phyloP scores from a whole-genome alignment of 306 rosid genomes.

The Vicia faba region DNA sequence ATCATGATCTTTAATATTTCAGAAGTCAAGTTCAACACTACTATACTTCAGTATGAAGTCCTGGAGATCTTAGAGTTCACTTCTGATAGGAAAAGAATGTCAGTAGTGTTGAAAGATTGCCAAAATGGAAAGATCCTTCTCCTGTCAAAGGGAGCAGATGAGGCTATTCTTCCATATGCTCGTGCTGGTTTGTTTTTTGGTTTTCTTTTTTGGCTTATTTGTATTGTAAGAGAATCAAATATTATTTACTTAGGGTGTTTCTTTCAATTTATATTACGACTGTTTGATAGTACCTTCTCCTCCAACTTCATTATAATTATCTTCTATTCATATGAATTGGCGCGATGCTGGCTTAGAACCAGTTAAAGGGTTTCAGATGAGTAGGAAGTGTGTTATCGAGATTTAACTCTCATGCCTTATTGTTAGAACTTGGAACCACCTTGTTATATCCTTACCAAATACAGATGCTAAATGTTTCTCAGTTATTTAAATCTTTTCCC shows the following conservation, averaged over 20 bases:
- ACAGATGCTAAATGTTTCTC: constrained; percentile 21
- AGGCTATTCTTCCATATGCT: constrained; percentile 86
- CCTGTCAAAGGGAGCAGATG: constrained; percentile 95
- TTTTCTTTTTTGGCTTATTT: constrained; percentile 19
- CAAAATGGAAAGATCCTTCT: constrained; percentile 86
- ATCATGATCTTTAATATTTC: constrained; percentile 45
- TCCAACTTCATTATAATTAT: constrained; percentile 20
- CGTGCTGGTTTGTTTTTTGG: constrained; percentile 56
- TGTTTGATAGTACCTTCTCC: constrained; percentile 12
- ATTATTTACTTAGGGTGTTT: constrained; percentile 18
- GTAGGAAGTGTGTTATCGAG: constrained; percentile 9
- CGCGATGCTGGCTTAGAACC: constrained; percentile 20
- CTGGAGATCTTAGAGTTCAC: constrained; percentile 94
- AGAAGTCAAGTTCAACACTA: constrained; percentile 83
- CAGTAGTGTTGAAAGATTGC: constrained; percentile 82
- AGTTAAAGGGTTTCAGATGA: constrained; percentile 14
- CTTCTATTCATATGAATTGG: constrained; percentile 5
- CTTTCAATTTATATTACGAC: constrained; percentile 21
- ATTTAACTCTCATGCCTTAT: constrained; percentile 12
- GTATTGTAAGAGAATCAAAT: constrained; percentile 28
- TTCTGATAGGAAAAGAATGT: constrained; percentile 98
- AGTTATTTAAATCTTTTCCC: neutral
- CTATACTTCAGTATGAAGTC: constrained; percentile 72
- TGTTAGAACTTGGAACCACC: constrained; percentile 11
- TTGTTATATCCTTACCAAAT: constrained; percentile 15